These are phyloP conservation scores for Priceomyces haplophilus DNA, from an alignment of 805 yeast genomes.

Conservation along the genomic window DNA sequence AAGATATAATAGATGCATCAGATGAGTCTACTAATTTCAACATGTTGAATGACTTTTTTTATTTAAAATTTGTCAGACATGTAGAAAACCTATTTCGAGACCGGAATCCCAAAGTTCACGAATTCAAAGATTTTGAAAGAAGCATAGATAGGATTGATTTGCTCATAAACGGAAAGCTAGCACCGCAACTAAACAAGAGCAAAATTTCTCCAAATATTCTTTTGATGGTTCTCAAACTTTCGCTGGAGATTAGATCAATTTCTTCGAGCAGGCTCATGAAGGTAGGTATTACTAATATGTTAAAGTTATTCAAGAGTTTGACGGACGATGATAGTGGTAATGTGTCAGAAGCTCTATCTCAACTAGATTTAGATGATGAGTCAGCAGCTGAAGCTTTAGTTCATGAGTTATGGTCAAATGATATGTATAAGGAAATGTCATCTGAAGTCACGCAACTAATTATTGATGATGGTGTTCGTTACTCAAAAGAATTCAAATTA, in stretches of 20 bases:
- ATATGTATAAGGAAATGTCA: constrained; percentile 6
- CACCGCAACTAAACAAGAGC: constrained; percentile 1
- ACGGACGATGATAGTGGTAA: constrained; percentile 1
- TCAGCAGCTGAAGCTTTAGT: constrained; percentile 18
- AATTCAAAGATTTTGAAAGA: constrained; percentile 29
- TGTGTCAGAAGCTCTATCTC: constrained; percentile 14
- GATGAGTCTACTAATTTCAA: neutral
- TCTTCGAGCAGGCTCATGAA: constrained; percentile 8
- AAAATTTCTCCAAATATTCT: constrained; percentile 5
- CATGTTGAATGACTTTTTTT: constrained; percentile 21
- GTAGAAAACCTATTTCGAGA: constrained; percentile 28
- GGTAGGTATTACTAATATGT: constrained; percentile 7
- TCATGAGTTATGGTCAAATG: constrained; percentile 9
- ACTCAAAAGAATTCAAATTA: constrained; percentile 17
- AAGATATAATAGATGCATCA: constrained; percentile 6
- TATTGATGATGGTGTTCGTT: constrained; percentile 20
- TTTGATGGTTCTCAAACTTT: constrained; percentile 19
- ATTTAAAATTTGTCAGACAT: constrained; percentile 18
- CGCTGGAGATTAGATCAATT: constrained; percentile 21
- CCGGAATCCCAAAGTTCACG: constrained; percentile 32
- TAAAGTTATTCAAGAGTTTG: constrained; percentile 11
- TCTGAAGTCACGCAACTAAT: constrained; percentile 14
- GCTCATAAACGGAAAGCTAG: constrained; percentile 7
- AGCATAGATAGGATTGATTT: constrained; percentile 23
- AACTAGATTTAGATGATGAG: constrained; percentile 24